Conservation (phyloP, 192 early-diverging fungal genomes). For the Glomus cerebriforme region DNA sequence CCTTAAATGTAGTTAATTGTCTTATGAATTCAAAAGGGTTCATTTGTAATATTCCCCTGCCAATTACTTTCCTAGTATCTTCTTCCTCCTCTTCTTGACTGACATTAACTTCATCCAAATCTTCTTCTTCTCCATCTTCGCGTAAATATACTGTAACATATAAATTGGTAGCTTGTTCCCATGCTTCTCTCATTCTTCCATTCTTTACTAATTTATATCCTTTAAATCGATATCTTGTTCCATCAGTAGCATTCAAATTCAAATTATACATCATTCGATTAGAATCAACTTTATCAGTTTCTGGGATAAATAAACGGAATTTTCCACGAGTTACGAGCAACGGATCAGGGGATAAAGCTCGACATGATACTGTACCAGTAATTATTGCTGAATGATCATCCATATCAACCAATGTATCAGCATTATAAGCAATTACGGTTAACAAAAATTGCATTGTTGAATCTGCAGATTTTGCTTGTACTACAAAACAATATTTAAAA, state of each 20-base stretch:
- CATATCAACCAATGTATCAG: constrained; percentile 35
- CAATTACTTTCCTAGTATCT: constrained; percentile 36
- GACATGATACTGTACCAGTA: constrained; percentile 46
- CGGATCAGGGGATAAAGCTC: constrained; percentile 49
- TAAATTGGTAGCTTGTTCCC: constrained; percentile 42
- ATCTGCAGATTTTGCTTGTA: constrained; percentile 42
- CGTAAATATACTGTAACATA: constrained; percentile 42
- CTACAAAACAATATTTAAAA: background rate
- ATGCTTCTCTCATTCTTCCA: constrained; percentile 38
- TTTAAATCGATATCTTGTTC: constrained; percentile 44
- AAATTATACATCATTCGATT: constrained; percentile 43
- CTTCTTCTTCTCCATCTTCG: background rate
- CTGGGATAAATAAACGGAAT: constrained; percentile 41
- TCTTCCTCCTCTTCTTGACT: constrained; percentile 36
- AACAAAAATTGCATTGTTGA: constrained; percentile 43
- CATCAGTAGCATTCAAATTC: constrained; percentile 36
- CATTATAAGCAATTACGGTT: constrained; percentile 37
- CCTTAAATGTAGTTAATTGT: constrained; percentile 37
- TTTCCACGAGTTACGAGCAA: constrained; percentile 44
- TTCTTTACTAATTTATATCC: constrained; percentile 43
- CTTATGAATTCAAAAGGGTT: constrained; percentile 33
- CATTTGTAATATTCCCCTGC: constrained; percentile 43
- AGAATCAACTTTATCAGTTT: constrained; percentile 39
- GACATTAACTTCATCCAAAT: constrained; percentile 27
- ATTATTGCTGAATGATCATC: constrained; percentile 41